These are phyloP conservation scores for Physocladia obscura DNA, from an alignment of 192 early-diverging fungal species.

Conservation along the genomic window DNA sequence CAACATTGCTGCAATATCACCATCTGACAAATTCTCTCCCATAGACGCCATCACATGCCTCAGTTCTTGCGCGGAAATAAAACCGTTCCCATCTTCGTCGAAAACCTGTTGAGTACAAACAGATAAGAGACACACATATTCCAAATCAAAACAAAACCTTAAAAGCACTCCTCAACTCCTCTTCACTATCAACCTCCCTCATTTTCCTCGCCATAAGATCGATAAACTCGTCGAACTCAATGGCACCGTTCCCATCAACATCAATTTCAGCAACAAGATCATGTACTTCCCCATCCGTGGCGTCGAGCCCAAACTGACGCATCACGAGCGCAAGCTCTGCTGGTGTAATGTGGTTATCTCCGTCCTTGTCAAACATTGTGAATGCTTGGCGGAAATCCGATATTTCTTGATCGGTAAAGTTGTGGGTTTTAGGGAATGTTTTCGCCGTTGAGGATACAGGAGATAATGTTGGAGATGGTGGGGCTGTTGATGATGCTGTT, in stretches of 20 bases:
- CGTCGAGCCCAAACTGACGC: conserved; percentile 89
- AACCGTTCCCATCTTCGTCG: conserved; percentile 93
- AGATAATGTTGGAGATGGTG: no score
- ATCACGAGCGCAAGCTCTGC: conserved; percentile 95
- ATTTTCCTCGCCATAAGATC: conserved; percentile 91
- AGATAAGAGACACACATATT: neutral
- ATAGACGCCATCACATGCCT: conserved; percentile 90
- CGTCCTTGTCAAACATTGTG: conserved; percentile 92
- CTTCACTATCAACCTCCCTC: conserved; percentile 82
- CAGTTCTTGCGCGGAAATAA: conserved; percentile 88
- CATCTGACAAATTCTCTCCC: conserved; percentile 80
- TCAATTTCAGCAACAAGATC: conserved; percentile 97
- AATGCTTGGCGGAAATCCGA: conserved; percentile 86
- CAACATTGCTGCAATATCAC: conserved; percentile 60
- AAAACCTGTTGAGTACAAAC: conserved; percentile 69
- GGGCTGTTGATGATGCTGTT: no score
- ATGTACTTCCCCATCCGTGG: conserved; percentile 81
- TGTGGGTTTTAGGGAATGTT: no score
- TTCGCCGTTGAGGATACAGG: no score
- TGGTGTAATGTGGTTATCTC: conserved; percentile 91
- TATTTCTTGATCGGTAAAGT: conserved; percentile 85
- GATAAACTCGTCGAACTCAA: conserved; percentile 94
- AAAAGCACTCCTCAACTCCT: conserved; percentile 94
- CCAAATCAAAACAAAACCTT: conserved; percentile 38
- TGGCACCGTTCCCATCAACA: conserved; percentile 89